Percentiles rank a stretch among this genome's conserved stretches.
phyloP scores from a whole-genome alignment of 306 rosid genomes.

The Vigna mungo region DNA sequence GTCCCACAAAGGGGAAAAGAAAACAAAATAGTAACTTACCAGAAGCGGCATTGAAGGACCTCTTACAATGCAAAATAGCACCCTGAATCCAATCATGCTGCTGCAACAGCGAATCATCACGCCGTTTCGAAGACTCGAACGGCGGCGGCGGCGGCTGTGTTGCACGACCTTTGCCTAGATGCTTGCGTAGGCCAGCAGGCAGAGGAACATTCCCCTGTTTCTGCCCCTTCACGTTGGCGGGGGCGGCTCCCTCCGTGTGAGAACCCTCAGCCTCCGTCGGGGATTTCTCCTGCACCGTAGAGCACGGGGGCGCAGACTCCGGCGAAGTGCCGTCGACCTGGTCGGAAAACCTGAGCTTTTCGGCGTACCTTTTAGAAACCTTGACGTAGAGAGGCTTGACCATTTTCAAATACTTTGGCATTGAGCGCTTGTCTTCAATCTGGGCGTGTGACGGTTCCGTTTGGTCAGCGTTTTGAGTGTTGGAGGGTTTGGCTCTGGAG shows the following conservation, averaged over 20 bases:
- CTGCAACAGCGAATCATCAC: conserved; percentile 83
- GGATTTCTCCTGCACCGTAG: conserved; percentile 41
- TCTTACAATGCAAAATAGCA: conserved; percentile 91
- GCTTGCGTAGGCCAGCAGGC: conserved; percentile 76
- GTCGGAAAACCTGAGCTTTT: conserved; percentile 64
- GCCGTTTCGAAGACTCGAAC: conserved; percentile 51
- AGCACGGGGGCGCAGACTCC: neutral
- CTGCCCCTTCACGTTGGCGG: conserved; percentile 44
- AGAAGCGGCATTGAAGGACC: conserved; percentile 78
- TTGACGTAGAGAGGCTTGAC: conserved; percentile 83
- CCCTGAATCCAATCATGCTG: conserved; percentile 93
- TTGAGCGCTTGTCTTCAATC: conserved; percentile 65
- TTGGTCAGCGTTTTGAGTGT: conserved; percentile 45
- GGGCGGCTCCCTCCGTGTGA: conserved; percentile 35
- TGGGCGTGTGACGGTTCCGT: neutral
- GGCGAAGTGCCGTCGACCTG: conserved; percentile 48
- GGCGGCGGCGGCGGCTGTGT: conserved; percentile 50
- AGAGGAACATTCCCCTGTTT: conserved; percentile 56
- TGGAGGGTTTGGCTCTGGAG: conserved; percentile 50
- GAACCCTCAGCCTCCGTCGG: conserved; percentile 34
- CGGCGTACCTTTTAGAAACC: conserved; percentile 71
- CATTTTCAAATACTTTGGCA: conserved; percentile 76
- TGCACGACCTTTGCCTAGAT: conserved; percentile 83
- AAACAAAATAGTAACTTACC: conserved; percentile 50
- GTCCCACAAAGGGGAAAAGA: neutral